Base-by-base conservation (phyloP, 1,139 yeast species). In the Scheffersomyces lignicola region DNA sequence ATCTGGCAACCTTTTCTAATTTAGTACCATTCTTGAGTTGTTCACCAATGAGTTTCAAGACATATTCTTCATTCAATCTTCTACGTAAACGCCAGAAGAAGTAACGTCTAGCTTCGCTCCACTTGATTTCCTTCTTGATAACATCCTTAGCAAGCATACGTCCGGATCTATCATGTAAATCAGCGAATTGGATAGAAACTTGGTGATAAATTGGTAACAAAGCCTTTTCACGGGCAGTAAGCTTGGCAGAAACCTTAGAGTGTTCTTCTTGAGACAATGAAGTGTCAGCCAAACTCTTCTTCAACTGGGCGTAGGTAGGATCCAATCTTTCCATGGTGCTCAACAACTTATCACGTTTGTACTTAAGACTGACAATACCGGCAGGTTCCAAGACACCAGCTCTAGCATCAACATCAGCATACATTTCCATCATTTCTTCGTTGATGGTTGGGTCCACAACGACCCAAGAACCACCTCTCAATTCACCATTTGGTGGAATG, bases 391-490 rank as follows among this genome's bases (percentile, higher is more conserved):
- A 73, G 42, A 94, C 96, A 79, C 98, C 97, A 29, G 92, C 98
- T 63, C 98, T 80, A n/a, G 97, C 77, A 40, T 92, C 94, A 33
- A 79, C 83, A 64, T 94, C 98, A 15, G 97, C 97, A 56, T 90
- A 92, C 97, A 92, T 92, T 71, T 92, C 98, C 97, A 92, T 94
- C 87, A 87, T 87, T 46, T 90, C 97, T 35, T 84, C 66, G 62
- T 94, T 92, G 69, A 94, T 92, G 39, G 97, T 87, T 48, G 98
- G 97, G 65, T 92, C 98, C 60, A 92, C 96, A 48, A 92, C 98
- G 40, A 94, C 98, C 98, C 98, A 92, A 20, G 98, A 92, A 61
- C 98, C 98, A 73, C 98, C 98, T 78, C 98, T 87, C 52, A 94
- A 78, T 66, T 92, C 98, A 61, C 97, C 97, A 52, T 85, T 79